Percentiles rank a stretch among this genome's conserved stretches.
Conservation (phyloP, 1,139 yeast genomes). For the Nadsonia commutata region DNA sequence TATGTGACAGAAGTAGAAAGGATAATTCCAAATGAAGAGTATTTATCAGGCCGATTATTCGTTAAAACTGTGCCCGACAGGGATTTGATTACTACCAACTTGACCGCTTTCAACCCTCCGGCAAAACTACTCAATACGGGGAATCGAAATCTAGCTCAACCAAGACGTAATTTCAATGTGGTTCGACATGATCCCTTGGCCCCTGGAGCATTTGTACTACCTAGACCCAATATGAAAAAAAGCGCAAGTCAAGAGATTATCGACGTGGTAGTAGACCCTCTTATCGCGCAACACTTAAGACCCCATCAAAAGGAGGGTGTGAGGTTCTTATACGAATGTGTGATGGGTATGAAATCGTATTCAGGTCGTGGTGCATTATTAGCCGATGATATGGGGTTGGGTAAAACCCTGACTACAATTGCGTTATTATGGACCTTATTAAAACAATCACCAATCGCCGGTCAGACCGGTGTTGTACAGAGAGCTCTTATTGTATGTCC, state of each 20-base stretch:
- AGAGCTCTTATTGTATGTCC: constrained; percentile 82
- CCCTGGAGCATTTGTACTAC: constrained; percentile 33
- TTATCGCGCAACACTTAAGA: constrained; percentile 39
- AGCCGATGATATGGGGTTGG: constrained; percentile 97
- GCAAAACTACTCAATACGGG: constrained; percentile 4
- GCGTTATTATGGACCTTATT: constrained; percentile 71
- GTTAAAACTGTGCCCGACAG: constrained; percentile 11
- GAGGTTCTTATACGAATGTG: constrained; percentile 62
- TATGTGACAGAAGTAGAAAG: constrained; percentile 7
- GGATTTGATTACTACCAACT: neutral
- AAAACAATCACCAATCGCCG: constrained; percentile 49
- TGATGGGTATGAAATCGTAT: constrained; percentile 45
- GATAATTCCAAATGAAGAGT: constrained; percentile 7
- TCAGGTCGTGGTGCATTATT: constrained; percentile 63
- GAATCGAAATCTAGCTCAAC: constrained; percentile 1
- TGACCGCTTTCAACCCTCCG: constrained; percentile 7
- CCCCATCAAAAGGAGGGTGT: constrained; percentile 85
- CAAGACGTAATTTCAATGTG: constrained; percentile 5
- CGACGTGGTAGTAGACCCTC: constrained; percentile 62
- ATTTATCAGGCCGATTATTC: neutral
- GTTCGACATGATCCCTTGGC: constrained; percentile 30
- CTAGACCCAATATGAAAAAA: constrained; percentile 20
- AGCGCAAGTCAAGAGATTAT: constrained; percentile 14
- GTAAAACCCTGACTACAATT: constrained; percentile 82
- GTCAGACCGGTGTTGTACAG: constrained; percentile 28